Base-by-base conservation (phyloP, 495 filamentous ascomycete genomes). In the Bacidia gigantensis region DNA sequence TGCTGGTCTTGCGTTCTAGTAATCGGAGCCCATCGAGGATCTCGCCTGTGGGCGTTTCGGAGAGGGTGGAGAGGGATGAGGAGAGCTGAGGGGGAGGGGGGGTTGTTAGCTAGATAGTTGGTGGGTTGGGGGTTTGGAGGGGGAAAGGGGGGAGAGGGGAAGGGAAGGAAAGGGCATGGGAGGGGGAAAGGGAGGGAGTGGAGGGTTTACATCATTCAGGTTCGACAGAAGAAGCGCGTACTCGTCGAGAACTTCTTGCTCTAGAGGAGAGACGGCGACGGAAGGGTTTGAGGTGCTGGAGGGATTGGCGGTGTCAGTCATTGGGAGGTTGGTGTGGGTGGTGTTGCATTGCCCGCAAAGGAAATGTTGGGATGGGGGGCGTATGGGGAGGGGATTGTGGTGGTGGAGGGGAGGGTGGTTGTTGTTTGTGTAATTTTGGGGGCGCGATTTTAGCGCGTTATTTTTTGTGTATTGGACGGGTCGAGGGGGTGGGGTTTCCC, bases 181-280 rank as follows among this genome's bases (percentile, higher is more conserved):
- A 14, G 29, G 29, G n/a, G 10, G 20, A 20, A 38, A 7, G 12
- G 29, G 24, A 10, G 46, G 41, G 29, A 21, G 51, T 2, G 22
- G 38, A 22, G 38, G 9, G 20, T 22, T n/a, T 65, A 90, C 92
- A 72, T 82, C 84, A 62, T 96, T 94, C 71, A 97, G 83, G 62
- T 96, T 97, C 59, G 83, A 80, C 1, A 90, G 77, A 22, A 98
- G 68, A 20, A 84, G 79, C 50, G 88, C 73, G 60, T 98, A 98
- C 67, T 96, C 92, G 38, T 95, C 87, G 0, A 98, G 73, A 1
- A 98, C 82, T 64, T 96, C 89, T 67, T 95, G 89, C 69, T 98
- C 89, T 9, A 92, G 77, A 3, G 87, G 82, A 0, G 84, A 76
- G 52, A 77, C 29, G 29, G 29, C 29, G 14, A 14, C 5, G 29